Base-by-base conservation (phyloP, 495 filamentous ascomycete genomes). In the Daldinia caldariorum region DNA sequence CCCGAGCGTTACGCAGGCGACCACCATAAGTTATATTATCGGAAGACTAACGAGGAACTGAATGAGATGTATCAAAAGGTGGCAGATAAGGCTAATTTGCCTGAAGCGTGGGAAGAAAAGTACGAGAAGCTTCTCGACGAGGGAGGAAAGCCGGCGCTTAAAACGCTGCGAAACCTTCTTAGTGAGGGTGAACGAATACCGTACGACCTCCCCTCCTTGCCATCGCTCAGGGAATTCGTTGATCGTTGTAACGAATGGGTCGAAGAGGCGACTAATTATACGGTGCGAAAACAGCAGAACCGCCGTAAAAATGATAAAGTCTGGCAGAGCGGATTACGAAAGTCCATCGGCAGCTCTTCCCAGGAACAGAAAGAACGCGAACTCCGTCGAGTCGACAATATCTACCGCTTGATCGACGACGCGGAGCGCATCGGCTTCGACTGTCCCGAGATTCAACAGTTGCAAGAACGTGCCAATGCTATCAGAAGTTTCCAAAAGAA, bases 191-290 rank as follows among this genome's bases (percentile, higher is more conserved):
- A 99, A 81, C 93, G 92, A 83, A 98, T 98, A 77, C 93, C 94
- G 64, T 97, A 92, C 84, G 92, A 94, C 69, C 85, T 99, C 66
- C 88, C 91, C 69, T 92, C 93, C 68, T 85, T 99, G 62, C 87
- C 90, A 72, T 85, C 89, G 74, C 88, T 99, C 75, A 91, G 89
- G 81, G 85, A 87, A 67, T 98, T 94, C 82, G 95, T 98, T 78
- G 92, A 96, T 71, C 89, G 91, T 71, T 97, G 94, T 82, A 95
- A 97, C 80, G 94, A 97, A 78, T 97, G 96, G 92, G 93, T 97
- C 69, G 95, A 99, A 69, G 94, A 97, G 81, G 95, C 95, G 63
- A 93, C 91, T 69, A 97, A 93, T 78, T 99, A 95, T 84, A 97
- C 94, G 71, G 94, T 94, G 66, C 91, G 95, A 55, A 99, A 99